Conservation (phyloP, 768 basidiomycete species). For the Erythrobasidium yunnanense region DNA sequence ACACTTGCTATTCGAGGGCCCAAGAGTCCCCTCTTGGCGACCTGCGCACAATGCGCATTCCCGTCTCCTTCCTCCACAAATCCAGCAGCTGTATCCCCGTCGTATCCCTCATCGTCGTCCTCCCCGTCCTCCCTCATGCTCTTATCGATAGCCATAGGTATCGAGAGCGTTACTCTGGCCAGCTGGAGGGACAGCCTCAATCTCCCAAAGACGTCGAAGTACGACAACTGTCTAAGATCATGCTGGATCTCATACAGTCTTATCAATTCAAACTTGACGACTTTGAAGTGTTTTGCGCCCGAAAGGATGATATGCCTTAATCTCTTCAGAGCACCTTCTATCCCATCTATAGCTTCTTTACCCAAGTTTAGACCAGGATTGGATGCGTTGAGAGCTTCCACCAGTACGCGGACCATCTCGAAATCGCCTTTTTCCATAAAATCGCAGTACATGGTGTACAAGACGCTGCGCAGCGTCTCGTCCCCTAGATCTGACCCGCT, state of each 20-base stretch:
- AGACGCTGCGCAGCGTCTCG: conserved; percentile 65
- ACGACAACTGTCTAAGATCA: conserved; percentile 61
- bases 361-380: conserved; percentile 66
- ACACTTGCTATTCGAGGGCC: conserved; percentile 31
- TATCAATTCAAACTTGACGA: conserved; percentile 61
- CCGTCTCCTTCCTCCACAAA: conserved; percentile 14
- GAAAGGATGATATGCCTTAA: conserved; percentile 67
- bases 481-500: conserved; percentile 49
- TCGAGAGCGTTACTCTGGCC: conserved; percentile 60
- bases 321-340: conserved; percentile 58
- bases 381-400: conserved; percentile 66
- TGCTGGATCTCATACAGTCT: conserved; percentile 72
- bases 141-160: conserved; percentile 62
- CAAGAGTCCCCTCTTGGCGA: conserved; percentile 33
- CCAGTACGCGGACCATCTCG: conserved; percentile 65
- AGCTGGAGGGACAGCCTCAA: conserved; percentile 65
- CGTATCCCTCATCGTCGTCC: background rate
- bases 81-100: background rate
- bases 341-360: conserved; percentile 65
- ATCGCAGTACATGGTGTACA: conserved; percentile 65
- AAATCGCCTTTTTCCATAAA: conserved; percentile 68
- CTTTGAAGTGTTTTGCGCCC: conserved; percentile 60
- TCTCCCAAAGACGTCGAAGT: conserved; percentile 65
- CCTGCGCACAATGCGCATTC: conserved; percentile 3
- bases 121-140: conserved; percentile 49